Evolutionary conservation across 208 protist genomes (phyloP).

Genomic region (Crithidia acanthocephali): DNA sequence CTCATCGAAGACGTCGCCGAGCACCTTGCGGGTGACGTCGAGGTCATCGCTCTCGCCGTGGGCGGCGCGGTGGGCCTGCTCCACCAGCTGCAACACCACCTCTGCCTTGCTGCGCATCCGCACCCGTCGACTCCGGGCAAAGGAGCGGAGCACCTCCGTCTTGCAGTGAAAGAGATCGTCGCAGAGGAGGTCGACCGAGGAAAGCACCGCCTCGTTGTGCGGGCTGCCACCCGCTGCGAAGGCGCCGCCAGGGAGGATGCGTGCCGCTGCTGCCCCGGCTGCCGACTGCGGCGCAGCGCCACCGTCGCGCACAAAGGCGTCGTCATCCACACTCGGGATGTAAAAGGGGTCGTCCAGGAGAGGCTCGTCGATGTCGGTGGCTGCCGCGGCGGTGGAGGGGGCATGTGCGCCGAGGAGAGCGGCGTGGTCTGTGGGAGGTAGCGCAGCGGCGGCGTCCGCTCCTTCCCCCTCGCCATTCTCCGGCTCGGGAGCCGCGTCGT

Average conservation of each 20-base stretch:
- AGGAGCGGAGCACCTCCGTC: constrained; percentile 77
- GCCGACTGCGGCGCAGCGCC: constrained; percentile 20
- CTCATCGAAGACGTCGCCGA: constrained; percentile 86
- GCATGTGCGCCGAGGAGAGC: no score
- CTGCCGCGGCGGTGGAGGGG: not conserved
- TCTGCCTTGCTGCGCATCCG: constrained; percentile 60
- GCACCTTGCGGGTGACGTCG: constrained; percentile 64
- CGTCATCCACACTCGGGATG: constrained; percentile 40
- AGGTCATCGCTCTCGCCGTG: constrained; percentile 88
- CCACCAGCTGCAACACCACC: constrained; percentile 78
- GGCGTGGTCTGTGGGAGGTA: no score
- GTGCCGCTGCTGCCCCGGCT: not conserved
- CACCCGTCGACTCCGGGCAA: constrained; percentile 70
- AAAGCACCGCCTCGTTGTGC: constrained; percentile 57
- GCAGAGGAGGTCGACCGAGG: constrained; percentile 81
- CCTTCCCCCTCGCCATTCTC: not conserved
- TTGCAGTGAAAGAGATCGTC: constrained; percentile 91
- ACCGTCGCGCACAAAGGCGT: constrained; percentile 35
- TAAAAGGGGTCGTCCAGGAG: constrained; percentile 33
- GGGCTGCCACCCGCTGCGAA: no score
- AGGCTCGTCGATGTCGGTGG: not conserved
- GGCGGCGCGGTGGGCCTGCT: constrained; percentile 68
- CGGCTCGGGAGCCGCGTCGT: not conserved
- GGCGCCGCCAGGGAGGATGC: not conserved
- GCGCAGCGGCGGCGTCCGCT: no score